phyloP scores from a whole-genome alignment of 176 grass and related monocot species.

The Miscanthus lutarioriparius region DNA sequence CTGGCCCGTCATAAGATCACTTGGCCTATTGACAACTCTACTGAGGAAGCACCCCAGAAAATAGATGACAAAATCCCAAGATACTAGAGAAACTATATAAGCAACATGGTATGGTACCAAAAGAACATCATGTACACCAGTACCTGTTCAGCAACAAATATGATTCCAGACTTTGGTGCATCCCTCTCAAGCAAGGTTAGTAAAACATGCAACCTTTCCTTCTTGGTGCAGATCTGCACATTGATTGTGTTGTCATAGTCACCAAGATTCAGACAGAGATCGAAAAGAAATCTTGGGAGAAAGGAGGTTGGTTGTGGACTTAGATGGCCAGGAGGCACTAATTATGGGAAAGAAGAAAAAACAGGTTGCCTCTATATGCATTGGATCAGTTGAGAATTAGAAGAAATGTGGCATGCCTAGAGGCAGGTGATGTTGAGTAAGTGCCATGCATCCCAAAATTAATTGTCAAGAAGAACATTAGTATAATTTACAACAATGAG shows the following conservation, averaged over 20 bases:
- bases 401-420: not conserved
- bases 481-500: not conserved
- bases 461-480: not conserved
- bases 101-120: not conserved
- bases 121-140: not conserved
- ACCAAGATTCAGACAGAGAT: not conserved
- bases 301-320: not conserved
- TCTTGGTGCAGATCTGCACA: conserved; percentile 78
- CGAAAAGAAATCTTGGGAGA: not conserved
- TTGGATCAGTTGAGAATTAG: not conserved
- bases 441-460: not conserved
- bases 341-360: not conserved
- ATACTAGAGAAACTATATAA: conserved; percentile 2
- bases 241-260: conserved; percentile 8
- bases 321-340: not conserved
- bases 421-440: not conserved
- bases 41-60: not conserved
- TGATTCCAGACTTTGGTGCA: conserved; percentile 73
- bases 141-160: conserved; percentile 97
- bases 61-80: not conserved
- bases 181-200: conserved; percentile 77
- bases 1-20: not conserved
- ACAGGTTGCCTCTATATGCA: not conserved
- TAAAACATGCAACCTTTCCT: conserved; percentile 66
- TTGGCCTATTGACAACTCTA: not conserved